phyloP scores from a whole-genome alignment of 345 rosid genomes.

The Ailanthus altissimus region DNA sequence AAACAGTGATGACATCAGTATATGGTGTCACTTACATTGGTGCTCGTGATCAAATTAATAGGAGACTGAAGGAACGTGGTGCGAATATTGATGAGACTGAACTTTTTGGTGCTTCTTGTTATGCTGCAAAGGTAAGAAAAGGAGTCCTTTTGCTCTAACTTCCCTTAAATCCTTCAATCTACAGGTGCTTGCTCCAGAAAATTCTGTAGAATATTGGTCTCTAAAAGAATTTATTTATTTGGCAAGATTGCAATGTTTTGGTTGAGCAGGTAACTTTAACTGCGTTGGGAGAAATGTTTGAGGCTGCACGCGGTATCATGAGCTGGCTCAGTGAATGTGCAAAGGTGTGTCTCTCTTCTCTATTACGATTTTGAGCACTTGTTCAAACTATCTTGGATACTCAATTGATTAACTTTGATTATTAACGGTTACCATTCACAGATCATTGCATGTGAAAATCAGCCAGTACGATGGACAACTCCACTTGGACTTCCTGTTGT shows the following conservation, averaged over 20 bases:
- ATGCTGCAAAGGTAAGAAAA: slow-evolving; percentile 88
- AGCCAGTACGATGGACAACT: slow-evolving; percentile 93
- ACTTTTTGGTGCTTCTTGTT: slow-evolving; percentile 72
- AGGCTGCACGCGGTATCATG: slow-evolving; percentile 95
- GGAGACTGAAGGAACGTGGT: slow-evolving; percentile 91
- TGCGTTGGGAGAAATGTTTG: slow-evolving; percentile 94
- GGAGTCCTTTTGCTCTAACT: slow-evolving; percentile 9
- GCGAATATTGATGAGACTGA: slow-evolving; percentile 53
- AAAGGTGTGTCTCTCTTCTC: slow-evolving; percentile 51
- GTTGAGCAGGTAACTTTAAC: slow-evolving; percentile 69
- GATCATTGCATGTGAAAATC: slow-evolving; percentile 88
- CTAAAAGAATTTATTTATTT: slow-evolving; percentile 13
- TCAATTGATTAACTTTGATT: slow-evolving; percentile 20
- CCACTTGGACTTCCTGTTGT: slow-evolving; percentile 99
- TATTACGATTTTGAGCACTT: neutral
- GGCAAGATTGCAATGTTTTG: slow-evolving; percentile 20
- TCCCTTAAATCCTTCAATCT: slow-evolving; percentile 1
- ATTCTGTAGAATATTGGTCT: no score
- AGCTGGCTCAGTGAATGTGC: slow-evolving; percentile 98
- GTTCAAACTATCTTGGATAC: neutral
- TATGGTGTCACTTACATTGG: slow-evolving; percentile 96
- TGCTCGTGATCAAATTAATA: slow-evolving; percentile 93
- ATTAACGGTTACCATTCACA: slow-evolving; percentile 30
- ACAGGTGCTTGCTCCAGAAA: neutral
- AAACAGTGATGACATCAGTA: slow-evolving; percentile 99